Evolutionary conservation across 2,329 filamentous ascomycete species (phyloP).

Genomic region (Epichloe hybrida): DNA sequence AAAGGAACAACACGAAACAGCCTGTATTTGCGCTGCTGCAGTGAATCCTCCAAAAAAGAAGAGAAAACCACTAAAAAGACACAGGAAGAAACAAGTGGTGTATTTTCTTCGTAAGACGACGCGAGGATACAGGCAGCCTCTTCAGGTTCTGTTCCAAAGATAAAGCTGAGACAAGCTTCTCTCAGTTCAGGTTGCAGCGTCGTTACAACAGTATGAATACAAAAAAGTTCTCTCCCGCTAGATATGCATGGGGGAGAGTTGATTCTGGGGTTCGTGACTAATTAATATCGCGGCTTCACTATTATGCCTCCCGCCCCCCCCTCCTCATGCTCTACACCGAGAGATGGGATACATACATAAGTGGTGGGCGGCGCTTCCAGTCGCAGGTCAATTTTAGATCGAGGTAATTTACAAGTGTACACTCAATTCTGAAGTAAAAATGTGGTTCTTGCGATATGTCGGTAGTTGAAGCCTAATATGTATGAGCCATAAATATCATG

Average conservation of each 20-base stretch:
- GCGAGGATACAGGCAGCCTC: slow-evolving; percentile 3
- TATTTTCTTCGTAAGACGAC: slow-evolving; percentile 4
- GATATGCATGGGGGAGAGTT: not conserved
- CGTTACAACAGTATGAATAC: not conserved
- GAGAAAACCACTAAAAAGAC: not conserved
- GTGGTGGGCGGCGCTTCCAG: too few species aligned
- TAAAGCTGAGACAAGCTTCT: slow-evolving; percentile 18
- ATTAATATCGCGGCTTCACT: not conserved
- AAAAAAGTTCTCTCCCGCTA: not conserved
- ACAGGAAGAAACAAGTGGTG: too few species aligned
- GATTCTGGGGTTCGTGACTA: not conserved
- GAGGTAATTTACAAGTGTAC: too few species aligned
- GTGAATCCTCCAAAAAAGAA: not conserved
- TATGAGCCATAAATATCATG: not conserved
- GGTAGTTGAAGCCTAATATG: not conserved
- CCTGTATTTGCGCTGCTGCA: not conserved
- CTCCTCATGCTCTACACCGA: too few species aligned
- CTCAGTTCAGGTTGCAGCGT: slow-evolving; percentile 5
- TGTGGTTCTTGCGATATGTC: too few species aligned
- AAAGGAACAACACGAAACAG: not conserved
- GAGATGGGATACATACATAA: too few species aligned
- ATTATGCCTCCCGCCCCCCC: too few species aligned
- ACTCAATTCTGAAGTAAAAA: too few species aligned
- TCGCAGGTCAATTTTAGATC: too few species aligned
- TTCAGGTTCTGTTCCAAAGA: slow-evolving; percentile 14